Evolutionary conservation across 306 rosid species (phyloP).

Genomic region (Fragaria vesca): DNA sequence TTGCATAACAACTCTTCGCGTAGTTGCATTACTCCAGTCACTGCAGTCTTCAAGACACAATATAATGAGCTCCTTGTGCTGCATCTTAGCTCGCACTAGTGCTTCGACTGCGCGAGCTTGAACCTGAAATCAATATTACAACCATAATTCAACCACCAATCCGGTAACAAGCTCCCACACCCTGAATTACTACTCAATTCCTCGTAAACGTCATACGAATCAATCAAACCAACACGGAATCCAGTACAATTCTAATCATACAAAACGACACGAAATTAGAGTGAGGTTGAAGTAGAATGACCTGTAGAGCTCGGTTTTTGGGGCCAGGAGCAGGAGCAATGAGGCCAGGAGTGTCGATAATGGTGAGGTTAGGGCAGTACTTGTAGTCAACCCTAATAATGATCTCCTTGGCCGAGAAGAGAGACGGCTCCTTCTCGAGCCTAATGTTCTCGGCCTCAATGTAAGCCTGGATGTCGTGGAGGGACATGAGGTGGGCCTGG

Average conservation of each 20-base stretch:
- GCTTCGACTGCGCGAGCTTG: constrained; percentile 94
- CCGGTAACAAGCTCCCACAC: too few species aligned
- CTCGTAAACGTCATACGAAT: background rate
- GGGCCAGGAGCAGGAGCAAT: constrained; percentile 95
- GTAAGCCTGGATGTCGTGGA: constrained; percentile 70
- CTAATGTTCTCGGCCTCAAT: constrained; percentile 88
- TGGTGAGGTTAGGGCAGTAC: constrained; percentile 90
- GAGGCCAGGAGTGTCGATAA: constrained; percentile 93
- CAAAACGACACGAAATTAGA: too few species aligned
- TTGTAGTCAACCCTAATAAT: constrained; percentile 77
- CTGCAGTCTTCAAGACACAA: constrained; percentile 91
- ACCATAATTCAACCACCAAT: background rate
- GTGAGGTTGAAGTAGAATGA: background rate
- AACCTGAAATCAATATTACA: constrained; percentile 30
- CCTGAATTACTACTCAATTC: background rate
- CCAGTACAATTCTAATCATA: background rate
- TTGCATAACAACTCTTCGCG: constrained; percentile 90
- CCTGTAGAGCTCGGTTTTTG: constrained; percentile 74
- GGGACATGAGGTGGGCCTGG: constrained; percentile 44
- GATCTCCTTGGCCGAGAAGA: constrained; percentile 81
- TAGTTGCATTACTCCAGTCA: constrained; percentile 96
- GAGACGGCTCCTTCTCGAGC: constrained; percentile 68
- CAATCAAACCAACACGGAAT: background rate
- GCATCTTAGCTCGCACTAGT: constrained; percentile 84
- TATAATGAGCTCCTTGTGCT: constrained; percentile 86